phyloP scores from a whole-genome alignment of 257 asterid species.

The Gentiana dahurica region DNA sequence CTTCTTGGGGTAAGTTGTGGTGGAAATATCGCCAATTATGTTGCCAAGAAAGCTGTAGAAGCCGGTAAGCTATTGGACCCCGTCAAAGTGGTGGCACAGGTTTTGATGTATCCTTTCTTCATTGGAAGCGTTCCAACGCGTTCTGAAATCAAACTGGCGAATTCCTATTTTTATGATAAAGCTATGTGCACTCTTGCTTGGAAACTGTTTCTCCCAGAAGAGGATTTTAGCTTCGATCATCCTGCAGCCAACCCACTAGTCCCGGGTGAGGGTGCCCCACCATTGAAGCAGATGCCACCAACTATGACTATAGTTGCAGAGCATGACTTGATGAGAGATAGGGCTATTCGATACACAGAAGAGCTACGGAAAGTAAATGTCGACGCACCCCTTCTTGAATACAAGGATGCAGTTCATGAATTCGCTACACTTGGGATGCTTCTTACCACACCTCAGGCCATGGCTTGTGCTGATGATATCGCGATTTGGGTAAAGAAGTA shows the following conservation, averaged over 20 bases:
- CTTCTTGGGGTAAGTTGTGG: constrained; percentile 98
- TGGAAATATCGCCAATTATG: constrained; percentile 75
- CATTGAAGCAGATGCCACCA: constrained; percentile 83
- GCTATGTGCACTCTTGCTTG: constrained; percentile 75
- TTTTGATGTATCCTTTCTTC: constrained; percentile 90
- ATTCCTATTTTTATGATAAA: constrained; percentile 90
- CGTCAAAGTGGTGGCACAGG: constrained; percentile 90
- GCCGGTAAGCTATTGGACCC: constrained; percentile 75
- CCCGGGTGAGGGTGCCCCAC: constrained; percentile 41
- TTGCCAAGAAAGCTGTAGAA: constrained; percentile 75
- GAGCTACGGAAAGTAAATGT: constrained; percentile 84
- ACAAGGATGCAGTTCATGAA: constrained; percentile 84
- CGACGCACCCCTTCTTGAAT: constrained; percentile 82
- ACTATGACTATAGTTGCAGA: constrained; percentile 82
- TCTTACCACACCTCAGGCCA: constrained; percentile 81
- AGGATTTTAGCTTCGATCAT: constrained; percentile 70
- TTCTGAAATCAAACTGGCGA: constrained; percentile 73
- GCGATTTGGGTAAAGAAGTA: constrained; percentile 92
- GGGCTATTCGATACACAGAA: constrained; percentile 91
- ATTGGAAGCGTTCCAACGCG: constrained; percentile 77
- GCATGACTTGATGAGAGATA: constrained; percentile 90
- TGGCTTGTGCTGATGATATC: constrained; percentile 78
- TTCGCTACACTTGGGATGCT: constrained; percentile 86
- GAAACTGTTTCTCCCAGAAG: constrained; percentile 70
- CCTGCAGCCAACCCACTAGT: constrained; percentile 76